phyloP scores from a whole-genome alignment of 2,329 filamentous ascomycete genomes.

The Fusarium lateritium region DNA sequence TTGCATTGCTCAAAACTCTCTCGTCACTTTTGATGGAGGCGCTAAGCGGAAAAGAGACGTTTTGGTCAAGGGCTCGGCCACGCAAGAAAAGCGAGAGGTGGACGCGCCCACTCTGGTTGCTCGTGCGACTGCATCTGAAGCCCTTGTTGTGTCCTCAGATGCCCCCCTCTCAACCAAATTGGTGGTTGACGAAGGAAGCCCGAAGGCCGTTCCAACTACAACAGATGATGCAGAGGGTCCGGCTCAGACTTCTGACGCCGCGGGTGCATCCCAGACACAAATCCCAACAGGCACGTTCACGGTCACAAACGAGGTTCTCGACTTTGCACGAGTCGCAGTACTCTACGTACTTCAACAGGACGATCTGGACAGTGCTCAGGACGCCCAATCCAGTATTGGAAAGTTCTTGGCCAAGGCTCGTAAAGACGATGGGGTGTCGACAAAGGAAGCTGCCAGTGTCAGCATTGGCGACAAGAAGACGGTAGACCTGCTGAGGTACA shows the following conservation, averaged over 20 bases:
- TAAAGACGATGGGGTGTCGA: slow-evolving; percentile 50
- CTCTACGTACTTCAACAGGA: slow-evolving; percentile 73
- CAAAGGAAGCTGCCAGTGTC: slow-evolving; percentile 59
- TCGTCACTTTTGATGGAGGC: slow-evolving; percentile 84
- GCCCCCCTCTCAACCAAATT: slow-evolving; percentile 37
- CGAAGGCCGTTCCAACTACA: slow-evolving; percentile 25
- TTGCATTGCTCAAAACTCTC: slow-evolving; percentile 87
- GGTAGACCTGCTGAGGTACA: slow-evolving; percentile 66
- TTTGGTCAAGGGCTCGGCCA: slow-evolving; percentile 47
- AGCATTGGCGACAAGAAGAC: slow-evolving; percentile 61
- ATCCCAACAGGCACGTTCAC: slow-evolving; percentile 55
- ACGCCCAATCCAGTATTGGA: slow-evolving; percentile 69
- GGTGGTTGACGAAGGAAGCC: slow-evolving; percentile 43
- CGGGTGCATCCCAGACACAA: slow-evolving; percentile 29
- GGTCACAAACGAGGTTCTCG: slow-evolving; percentile 69
- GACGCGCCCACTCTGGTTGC: slow-evolving; percentile 21
- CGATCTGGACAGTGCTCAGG: slow-evolving; percentile 64
- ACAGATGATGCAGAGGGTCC: slow-evolving; percentile 20
- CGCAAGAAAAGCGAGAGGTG: slow-evolving; percentile 35
- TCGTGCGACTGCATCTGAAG: slow-evolving; percentile 24
- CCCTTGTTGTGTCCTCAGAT: slow-evolving; percentile 41
- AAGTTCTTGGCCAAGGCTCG: slow-evolving; percentile 65
- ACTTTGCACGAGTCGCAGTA: slow-evolving; percentile 75
- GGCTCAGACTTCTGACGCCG: slow-evolving; percentile 27
- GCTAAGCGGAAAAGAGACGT: slow-evolving; percentile 55